A percentile compares a stretch with the other conserved stretches of the same genome.
Conservation (phyloP, 768 basidiomycete genomes). For the Tulasnella sp. region DNA sequence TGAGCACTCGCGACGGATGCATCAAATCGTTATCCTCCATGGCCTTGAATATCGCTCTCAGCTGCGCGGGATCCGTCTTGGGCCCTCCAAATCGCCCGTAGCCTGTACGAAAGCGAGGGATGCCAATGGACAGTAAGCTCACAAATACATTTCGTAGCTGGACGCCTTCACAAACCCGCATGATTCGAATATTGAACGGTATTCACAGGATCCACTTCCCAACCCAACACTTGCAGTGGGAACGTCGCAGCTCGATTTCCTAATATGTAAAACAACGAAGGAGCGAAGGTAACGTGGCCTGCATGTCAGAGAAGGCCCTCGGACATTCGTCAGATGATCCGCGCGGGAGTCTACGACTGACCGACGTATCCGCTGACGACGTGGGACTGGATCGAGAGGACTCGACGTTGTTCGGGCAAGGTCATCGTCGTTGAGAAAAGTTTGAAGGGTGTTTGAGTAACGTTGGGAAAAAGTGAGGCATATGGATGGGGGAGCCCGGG, state of each 20-base stretch:
- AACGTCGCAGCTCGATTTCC: slow-evolving; percentile 51
- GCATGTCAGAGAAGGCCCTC: not conserved
- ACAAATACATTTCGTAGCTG: too few relatives aligned
- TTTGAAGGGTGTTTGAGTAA: not conserved
- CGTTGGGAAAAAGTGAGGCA: not conserved
- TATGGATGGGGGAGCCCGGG: not conserved
- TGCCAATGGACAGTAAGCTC: too few relatives aligned
- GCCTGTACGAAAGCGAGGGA: slow-evolving; percentile 35
- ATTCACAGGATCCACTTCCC: slow-evolving; percentile 92
- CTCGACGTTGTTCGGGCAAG: slow-evolving; percentile 28
- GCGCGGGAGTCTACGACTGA: slow-evolving; percentile 13
- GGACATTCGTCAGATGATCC: not conserved
- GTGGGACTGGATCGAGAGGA: slow-evolving; percentile 88
- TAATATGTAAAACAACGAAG: too few relatives aligned
- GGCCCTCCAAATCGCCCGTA: slow-evolving; percentile 76
- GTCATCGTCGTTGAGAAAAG: not conserved
- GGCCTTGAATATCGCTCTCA: slow-evolving; percentile 58
- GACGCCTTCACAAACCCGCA: slow-evolving; percentile 46
- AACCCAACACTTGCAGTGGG: slow-evolving; percentile 53
- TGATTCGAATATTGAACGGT: slow-evolving; percentile 96
- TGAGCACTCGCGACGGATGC: slow-evolving; percentile 59
- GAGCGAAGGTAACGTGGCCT: slow-evolving; percentile 53
- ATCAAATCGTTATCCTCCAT: slow-evolving; percentile 73
- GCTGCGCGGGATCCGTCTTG: slow-evolving; percentile 63
- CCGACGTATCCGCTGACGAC: slow-evolving; percentile 93